Conservation (phyloP, 179 eudicot species). For the Nepenthes alata region DNA sequence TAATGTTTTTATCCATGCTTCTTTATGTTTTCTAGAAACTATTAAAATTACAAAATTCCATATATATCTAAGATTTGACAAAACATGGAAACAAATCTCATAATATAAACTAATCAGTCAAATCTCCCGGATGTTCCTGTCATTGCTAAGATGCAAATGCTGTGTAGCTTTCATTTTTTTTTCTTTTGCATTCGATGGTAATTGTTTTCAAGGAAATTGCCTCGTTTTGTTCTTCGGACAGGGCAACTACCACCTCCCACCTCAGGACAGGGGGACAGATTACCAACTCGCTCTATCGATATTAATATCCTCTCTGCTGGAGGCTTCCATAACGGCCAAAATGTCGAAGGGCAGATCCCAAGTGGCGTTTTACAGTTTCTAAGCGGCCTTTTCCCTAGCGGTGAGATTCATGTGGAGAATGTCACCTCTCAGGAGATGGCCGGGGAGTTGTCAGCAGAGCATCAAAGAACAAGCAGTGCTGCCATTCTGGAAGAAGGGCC, state of each 20-base stretch:
- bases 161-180: too few species aligned
- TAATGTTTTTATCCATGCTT: too few species aligned
- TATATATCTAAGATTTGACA: too few species aligned
- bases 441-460: conserved; percentile 15
- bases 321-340: conserved; percentile 20
- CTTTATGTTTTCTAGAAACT: too few species aligned
- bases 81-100: too few species aligned
- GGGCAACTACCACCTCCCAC: conserved; percentile 13
- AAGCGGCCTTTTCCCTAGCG: conserved; percentile 34
- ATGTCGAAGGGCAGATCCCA: conserved; percentile 24
- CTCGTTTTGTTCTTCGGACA: conserved; percentile 4
- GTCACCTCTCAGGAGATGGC: conserved; percentile 15
- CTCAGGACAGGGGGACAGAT: conserved; percentile 12
- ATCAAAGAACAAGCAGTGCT: conserved; percentile 17
- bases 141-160: too few species aligned
- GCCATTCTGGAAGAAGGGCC: conserved; percentile 20
- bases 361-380: conserved; percentile 21
- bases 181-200: too few species aligned
- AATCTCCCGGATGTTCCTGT: too few species aligned
- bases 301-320: conserved; percentile 26
- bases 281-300: conserved; percentile 31
- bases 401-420: conserved; percentile 37
- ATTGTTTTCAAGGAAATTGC: background rate
- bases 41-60: too few species aligned
- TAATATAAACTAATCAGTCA: too few species aligned